Conservation (phyloP, 306 rosid genomes). For the Prunus padus region DNA sequence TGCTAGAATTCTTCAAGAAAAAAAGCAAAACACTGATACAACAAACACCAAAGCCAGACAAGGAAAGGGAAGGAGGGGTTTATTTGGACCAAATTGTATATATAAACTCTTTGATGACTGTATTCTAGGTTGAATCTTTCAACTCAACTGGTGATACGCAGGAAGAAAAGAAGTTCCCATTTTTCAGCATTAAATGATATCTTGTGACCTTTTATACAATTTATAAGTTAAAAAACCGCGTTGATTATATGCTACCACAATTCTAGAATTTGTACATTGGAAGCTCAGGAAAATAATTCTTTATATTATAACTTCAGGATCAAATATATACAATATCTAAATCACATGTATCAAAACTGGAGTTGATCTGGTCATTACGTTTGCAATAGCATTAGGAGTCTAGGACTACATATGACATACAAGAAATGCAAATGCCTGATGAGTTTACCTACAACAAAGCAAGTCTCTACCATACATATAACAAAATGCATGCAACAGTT, state of each 20-base stretch:
- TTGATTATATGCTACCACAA: no score
- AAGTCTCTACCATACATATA: conserved; percentile 25
- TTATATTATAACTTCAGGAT: conserved; percentile 4
- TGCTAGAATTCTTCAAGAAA: not conserved
- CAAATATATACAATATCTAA: conserved; percentile 1
- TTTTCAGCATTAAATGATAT: not conserved
- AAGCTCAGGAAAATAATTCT: not conserved
- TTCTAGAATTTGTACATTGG: not conserved
- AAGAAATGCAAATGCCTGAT: conserved; percentile 8
- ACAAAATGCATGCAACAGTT: conserved; percentile 34
- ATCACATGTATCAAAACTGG: conserved; percentile 7
- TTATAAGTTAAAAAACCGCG: no score
- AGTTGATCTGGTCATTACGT: not conserved
- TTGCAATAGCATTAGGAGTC: conserved; percentile 5
- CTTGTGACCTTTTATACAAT: no score
- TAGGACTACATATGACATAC: not conserved
- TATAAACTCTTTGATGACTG: not conserved
- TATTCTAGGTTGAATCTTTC: not conserved
- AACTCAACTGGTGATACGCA: not conserved
- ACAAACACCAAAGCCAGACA: not conserved
- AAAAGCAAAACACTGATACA: not conserved
- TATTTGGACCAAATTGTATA: not conserved
- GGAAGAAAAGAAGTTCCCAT: not conserved
- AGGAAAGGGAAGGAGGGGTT: not conserved
- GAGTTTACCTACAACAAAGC: conserved; percentile 47